Percentiles rank a stretch among this genome's conserved stretches.
These are phyloP conservation scores for Blastobotrys peoriensis DNA, from an alignment of 805 yeast genomes.

Conservation along the genomic window DNA sequence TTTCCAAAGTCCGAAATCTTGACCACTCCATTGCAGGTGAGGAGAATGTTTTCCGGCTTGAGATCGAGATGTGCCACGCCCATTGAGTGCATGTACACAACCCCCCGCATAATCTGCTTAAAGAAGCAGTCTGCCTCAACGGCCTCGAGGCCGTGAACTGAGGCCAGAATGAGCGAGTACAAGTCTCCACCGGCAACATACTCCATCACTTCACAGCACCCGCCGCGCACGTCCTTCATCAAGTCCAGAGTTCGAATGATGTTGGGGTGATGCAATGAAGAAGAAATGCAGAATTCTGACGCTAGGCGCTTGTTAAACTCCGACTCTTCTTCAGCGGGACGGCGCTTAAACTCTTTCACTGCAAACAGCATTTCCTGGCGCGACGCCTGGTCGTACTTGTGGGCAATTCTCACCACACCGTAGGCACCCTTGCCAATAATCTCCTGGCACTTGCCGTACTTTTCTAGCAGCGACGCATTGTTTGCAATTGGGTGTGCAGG, in stretches of 20 bases:
- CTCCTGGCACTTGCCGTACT: conserved; percentile 89
- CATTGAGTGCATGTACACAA: conserved; percentile 75
- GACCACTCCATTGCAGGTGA: conserved; percentile 57
- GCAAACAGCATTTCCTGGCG: conserved; percentile 50
- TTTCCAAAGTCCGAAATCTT: conserved; percentile 85
- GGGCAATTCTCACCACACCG: conserved; percentile 86
- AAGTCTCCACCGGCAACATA: conserved; percentile 85
- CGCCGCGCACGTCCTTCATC: conserved; percentile 61
- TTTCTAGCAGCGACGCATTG: conserved; percentile 62
- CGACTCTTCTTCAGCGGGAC: conserved; percentile 49
- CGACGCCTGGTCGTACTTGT: conserved; percentile 39
- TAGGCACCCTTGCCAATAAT: conserved; percentile 89
- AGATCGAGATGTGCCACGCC: conserved; percentile 93
- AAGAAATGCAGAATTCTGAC: conserved; percentile 83
- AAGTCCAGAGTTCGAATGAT: conserved; percentile 72
- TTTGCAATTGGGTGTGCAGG: conserved; percentile 1
- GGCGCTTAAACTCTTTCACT: conserved; percentile 64
- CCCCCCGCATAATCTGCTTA: conserved; percentile 77
- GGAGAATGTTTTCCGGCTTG: conserved; percentile 79
- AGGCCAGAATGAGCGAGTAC: conserved; percentile 50
- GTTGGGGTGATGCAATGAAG: conserved; percentile 65
- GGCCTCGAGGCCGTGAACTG: conserved; percentile 47
- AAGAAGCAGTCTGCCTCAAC: conserved; percentile 81
- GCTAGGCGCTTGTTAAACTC: conserved; percentile 65
- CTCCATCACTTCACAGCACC: conserved; percentile 88